A percentile compares a stretch with the other conserved stretches of the same genome.
phyloP scores from a whole-genome alignment of 2,329 filamentous ascomycete species.

The Aspergillus japonicus region DNA sequence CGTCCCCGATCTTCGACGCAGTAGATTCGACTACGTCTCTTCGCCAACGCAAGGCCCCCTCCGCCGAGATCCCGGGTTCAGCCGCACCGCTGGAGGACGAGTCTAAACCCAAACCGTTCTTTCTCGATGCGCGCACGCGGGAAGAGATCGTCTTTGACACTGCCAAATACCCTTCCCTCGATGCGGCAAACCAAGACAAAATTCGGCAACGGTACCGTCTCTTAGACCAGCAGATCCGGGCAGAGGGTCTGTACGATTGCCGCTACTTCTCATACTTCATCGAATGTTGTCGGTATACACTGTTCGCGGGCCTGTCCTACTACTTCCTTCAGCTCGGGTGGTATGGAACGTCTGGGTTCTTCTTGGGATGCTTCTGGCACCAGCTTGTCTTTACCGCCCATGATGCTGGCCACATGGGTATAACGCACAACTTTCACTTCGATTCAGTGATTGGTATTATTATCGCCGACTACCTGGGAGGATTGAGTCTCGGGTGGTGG shows the following conservation, averaged over 20 bases:
- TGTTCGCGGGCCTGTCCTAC: constrained; percentile 64
- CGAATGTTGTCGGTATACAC: constrained; percentile 69
- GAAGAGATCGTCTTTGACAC: constrained; percentile 74
- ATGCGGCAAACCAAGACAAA: constrained; percentile 68
- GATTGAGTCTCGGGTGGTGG: constrained; percentile 94
- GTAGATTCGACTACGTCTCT: constrained; percentile 40
- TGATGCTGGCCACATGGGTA: constrained; percentile 95
- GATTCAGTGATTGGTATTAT: constrained; percentile 87
- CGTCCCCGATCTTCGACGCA: constrained; percentile 60
- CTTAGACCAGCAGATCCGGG: constrained; percentile 68
- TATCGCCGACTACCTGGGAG: constrained; percentile 85
- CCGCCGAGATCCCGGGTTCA: constrained; percentile 23
- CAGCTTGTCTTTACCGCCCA: constrained; percentile 92
- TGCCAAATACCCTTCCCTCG: constrained; percentile 76
- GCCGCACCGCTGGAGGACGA: constrained; percentile 27
- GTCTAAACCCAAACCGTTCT: constrained; percentile 52
- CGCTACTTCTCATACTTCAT: constrained; percentile 76
- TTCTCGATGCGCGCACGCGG: constrained; percentile 70
- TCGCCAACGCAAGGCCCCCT: constrained; percentile 38
- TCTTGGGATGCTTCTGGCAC: constrained; percentile 85
- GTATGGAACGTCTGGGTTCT: constrained; percentile 69
- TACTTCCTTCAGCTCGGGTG: constrained; percentile 61
- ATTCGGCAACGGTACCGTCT: constrained; percentile 81
- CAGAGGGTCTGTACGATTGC: constrained; percentile 78
- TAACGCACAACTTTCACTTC: constrained; percentile 82